Conservation (phyloP, 2,329 filamentous ascomycete species). For the Paracoccidioides brasiliensis region DNA sequence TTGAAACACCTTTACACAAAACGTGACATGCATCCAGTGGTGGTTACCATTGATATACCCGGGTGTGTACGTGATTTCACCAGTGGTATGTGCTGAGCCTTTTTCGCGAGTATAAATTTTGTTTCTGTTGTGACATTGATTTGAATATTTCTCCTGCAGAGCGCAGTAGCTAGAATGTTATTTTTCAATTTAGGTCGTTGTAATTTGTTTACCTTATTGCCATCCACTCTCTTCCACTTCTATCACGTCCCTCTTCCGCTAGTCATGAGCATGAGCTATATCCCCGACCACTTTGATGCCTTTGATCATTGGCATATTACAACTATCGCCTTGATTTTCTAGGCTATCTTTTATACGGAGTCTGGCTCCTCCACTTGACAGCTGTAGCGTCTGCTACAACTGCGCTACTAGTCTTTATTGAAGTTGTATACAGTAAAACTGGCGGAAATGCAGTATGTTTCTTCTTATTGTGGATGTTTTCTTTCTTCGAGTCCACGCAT, state of each 20-base stretch:
- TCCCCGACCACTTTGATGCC: background rate
- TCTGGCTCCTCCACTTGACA: background rate
- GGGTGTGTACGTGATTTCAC: slow-evolving; percentile 1
- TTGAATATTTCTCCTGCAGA: background rate
- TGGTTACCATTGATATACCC: background rate
- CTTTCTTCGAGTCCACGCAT: background rate
- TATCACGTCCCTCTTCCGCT: background rate
- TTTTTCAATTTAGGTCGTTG: background rate
- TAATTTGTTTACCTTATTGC: background rate
- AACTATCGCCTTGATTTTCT: background rate
- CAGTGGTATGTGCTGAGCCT: slow-evolving; percentile 10
- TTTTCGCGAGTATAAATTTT: background rate
- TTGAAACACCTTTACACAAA: background rate
- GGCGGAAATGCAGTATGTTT: background rate
- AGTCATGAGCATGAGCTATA: background rate
- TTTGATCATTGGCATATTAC: background rate
- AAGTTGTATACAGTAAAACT: background rate
- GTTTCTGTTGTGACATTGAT: slow-evolving; percentile 1
- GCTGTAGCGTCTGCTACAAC: background rate
- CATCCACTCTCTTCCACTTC: background rate
- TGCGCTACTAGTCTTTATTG: background rate
- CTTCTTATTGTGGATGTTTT: background rate
- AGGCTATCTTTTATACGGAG: background rate
- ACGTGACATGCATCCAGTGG: background rate
- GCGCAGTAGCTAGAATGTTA: background rate